Base-by-base conservation (phyloP, 2,329 filamentous ascomycete genomes). In the Akanthomyces dipterigenus region DNA sequence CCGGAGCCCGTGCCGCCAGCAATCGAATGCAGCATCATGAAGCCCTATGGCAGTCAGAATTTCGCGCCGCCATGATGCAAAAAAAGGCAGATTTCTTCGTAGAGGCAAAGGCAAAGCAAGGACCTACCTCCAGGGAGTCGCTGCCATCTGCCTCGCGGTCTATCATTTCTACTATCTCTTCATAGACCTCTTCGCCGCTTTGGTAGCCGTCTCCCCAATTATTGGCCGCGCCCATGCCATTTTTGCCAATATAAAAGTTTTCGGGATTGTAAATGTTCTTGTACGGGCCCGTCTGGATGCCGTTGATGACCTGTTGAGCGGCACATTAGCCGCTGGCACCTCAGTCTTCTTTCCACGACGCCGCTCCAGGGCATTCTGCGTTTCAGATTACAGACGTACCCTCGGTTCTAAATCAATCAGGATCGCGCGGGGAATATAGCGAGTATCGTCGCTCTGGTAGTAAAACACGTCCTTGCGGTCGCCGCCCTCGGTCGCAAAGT, bases 191-290 rank as follows among this genome's bases (percentile, higher is more conserved):
- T 74, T 97, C 93, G 67, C 93, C 95, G 59, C 91, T 93, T 67
- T 95, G 88, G 76, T 99, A 99, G 51, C 95, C 95, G 70, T 95
- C 90, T 64, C 93, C 95, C 95, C 95, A 99, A 75, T 98, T 99
- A 76, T 99, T 99, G 50, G 92, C 95, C 7, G 95, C 95, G 50
- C 95, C 95, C 60, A 91, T 87, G 62, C 95, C 95, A 77, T 93
- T 89, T 74, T 96, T 96, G 69, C 93, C 91, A 58, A 98, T 86
- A 73, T 96, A 99, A 78, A 98, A 97, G 80, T 99, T 99, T 76
- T 99, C 95, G 0, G 95, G 95, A 73, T 99, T 99, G 84, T 99
- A 99, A 63, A 99, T 99, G 74, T 99, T 98, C 75, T 89, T 91
- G 80, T 99, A 99, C 0, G 93, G 88, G 1, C 95, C 92, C 11